Conservation (phyloP, 805 yeast species). For the Yamadazyma ubonensis region DNA sequence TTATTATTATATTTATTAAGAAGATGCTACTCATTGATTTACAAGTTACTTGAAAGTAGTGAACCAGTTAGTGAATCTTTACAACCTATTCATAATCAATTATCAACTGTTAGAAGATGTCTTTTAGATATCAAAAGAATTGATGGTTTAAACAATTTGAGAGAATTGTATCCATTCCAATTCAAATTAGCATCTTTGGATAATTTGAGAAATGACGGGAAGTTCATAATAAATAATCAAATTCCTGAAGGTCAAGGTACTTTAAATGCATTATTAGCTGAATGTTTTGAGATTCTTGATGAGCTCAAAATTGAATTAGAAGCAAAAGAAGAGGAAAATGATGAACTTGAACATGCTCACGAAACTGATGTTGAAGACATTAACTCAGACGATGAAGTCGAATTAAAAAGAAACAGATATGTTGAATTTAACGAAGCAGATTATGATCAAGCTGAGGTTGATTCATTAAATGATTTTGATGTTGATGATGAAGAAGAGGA, state of each 20-base stretch:
- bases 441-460: conserved; percentile 39
- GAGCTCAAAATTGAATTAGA: conserved; percentile 86
- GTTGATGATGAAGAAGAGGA: conserved; percentile 17
- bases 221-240: conserved; percentile 80
- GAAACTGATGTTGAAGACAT: conserved; percentile 30
- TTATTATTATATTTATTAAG: conserved; percentile 75
- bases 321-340: conserved; percentile 45
- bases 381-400: conserved; percentile 44
- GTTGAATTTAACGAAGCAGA: conserved; percentile 47
- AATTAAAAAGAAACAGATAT: conserved; percentile 41
- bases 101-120: conserved; percentile 88
- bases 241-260: conserved; percentile 99
- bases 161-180: conserved; percentile 95
- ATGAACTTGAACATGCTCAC: conserved; percentile 6
- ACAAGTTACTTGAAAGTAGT: conserved; percentile 82
- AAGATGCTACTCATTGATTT: conserved; percentile 87
- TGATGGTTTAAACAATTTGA: conserved; percentile 83
- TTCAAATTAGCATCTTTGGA: conserved; percentile 90
- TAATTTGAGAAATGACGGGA: conserved; percentile 84
- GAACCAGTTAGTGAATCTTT: conserved; percentile 96
- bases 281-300: conserved; percentile 90
- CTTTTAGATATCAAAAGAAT: conserved; percentile 84
- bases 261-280: conserved; percentile 85
- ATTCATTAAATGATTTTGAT: conserved; percentile 18
- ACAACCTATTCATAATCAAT: conserved; percentile 90